phyloP scores from a whole-genome alignment of 2,329 filamentous ascomycete species.

The Cladosporium sp. region DNA sequence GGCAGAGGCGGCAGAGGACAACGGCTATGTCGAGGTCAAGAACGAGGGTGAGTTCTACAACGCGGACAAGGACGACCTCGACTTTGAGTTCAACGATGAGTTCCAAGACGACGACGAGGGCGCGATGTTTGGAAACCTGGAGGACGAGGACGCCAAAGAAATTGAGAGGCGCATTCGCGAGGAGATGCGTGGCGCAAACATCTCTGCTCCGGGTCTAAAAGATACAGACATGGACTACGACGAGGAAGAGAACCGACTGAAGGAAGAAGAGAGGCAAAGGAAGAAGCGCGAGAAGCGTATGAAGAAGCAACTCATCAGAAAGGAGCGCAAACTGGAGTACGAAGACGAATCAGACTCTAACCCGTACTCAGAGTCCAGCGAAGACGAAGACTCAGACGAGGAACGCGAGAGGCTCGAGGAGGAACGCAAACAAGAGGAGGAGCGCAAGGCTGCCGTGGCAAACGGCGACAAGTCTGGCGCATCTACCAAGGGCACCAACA shows the following conservation, averaged over 20 bases:
- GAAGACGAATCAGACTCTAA: slow-evolving; percentile 65
- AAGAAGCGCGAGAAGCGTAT: slow-evolving; percentile 75
- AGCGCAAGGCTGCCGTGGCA: slow-evolving; percentile 51
- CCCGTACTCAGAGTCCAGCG: slow-evolving; percentile 47
- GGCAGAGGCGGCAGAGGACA: slow-evolving; percentile 47
- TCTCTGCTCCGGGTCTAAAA: slow-evolving; percentile 64
- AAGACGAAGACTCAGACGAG: slow-evolving; percentile 65
- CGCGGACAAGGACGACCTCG: slow-evolving; percentile 65
- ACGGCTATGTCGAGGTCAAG: slow-evolving; percentile 35
- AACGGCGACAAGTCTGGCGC: slow-evolving; percentile 56
- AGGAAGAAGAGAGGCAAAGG: slow-evolving; percentile 67
- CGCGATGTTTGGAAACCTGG: slow-evolving; percentile 75
- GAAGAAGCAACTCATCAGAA: slow-evolving; percentile 78
- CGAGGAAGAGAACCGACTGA: slow-evolving; percentile 66
- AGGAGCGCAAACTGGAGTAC: slow-evolving; percentile 85
- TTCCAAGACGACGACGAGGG: slow-evolving; percentile 91
- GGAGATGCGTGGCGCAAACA: slow-evolving; percentile 83
- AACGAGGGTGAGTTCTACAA: slow-evolving; percentile 50
- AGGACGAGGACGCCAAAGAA: slow-evolving; percentile 70
- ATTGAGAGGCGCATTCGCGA: slow-evolving; percentile 67
- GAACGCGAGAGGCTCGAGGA: slow-evolving; percentile 63
- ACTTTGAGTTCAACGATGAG: slow-evolving; percentile 66
- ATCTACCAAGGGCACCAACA: slow-evolving; percentile 70
- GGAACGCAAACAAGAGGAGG: slow-evolving; percentile 58
- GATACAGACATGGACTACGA: slow-evolving; percentile 55